Conservation (phyloP, 345 rosid species). For the Eucalyptus regnans region DNA sequence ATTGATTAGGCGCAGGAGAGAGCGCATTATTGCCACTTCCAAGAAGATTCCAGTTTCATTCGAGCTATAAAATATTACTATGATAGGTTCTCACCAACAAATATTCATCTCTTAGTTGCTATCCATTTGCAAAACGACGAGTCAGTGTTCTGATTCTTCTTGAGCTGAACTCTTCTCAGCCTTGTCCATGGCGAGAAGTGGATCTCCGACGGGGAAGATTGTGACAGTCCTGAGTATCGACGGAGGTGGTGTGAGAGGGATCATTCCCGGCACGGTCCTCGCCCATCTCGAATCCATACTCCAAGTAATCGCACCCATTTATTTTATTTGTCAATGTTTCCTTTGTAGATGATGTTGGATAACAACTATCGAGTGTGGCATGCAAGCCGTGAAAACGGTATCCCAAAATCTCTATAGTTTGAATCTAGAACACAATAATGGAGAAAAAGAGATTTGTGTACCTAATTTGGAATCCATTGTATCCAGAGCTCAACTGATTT, state of each 20-base stretch:
- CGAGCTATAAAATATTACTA: not conserved
- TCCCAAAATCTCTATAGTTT: not conserved
- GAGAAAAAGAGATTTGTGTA: not conserved
- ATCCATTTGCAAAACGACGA: not conserved
- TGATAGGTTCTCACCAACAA: not conserved
- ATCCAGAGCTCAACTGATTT: accelerated
- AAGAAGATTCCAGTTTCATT: not conserved
- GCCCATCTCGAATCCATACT: not conserved
- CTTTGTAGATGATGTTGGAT: not conserved
- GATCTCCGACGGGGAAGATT: not conserved
- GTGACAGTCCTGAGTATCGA: not conserved
- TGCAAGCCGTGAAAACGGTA: not conserved
- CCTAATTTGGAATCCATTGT: not conserved
- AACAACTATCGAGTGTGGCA: not conserved
- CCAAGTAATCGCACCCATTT: not conserved
- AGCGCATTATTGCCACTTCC: not conserved
- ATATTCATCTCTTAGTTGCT: not conserved
- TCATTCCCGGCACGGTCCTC: not conserved
- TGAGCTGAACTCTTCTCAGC: not conserved
- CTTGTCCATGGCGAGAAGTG: not conserved
- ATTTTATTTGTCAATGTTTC: not conserved
- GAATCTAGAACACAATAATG: not conserved
- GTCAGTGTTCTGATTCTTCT: not conserved
- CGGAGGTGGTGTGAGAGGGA: not conserved
- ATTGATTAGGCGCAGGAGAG: not conserved